Evolutionary conservation across 1,139 yeast genomes (phyloP), one percentile per base, ranked within the genome.

Genomic region (Spathaspora jeffriesii): DNA sequence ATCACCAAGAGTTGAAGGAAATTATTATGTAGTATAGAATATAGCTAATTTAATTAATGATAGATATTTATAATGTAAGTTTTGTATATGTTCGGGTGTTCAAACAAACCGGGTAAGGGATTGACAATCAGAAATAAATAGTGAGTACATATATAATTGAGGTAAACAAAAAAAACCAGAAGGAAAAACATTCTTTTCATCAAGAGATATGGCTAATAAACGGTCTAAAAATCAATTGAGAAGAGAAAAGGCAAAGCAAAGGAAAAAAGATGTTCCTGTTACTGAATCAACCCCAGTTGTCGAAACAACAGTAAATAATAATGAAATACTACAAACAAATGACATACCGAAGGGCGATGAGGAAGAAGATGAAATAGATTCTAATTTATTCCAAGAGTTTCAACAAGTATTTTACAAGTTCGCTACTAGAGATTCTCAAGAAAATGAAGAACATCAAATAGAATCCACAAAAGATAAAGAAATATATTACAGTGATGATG

Each of bases 181-280:
- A 40, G 28, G 11, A 25, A 25, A 25, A 25, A 25, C 28, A 25
- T 13, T 22, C 17, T 47, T 45, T 47, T 21, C 39, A 44, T 22
- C 17, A 14, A 4, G 31, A 39, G 40, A 18, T 15, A 64, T 64
- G 68, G 61, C 57, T 18, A 62, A 49, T 14, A 64, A 67, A 47
- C 69, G 82, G 53, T 67, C 81, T 4, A 82, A 82, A 67, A 82
- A 82, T 56, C 91, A 85, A 65, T 65, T 83, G 43, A 73, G 92
- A 48, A 70, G 91, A 47, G 88, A 82, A 57, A 72, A 73, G 57
- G 79, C 76, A 10, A 84, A 84, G 63, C 74, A 64, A 50, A 68
- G 78, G 56, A 82, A 78, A 58, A 47, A 64, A 8, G 49, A 34
- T 34, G 21, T 13, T 34, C 23, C 23, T 9, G 13, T 22, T 11